Evolutionary conservation across 768 basidiomycete species (phyloP), one percentile per base, ranked within the genome.

Genomic region (Leucosporidium yakuticum): DNA sequence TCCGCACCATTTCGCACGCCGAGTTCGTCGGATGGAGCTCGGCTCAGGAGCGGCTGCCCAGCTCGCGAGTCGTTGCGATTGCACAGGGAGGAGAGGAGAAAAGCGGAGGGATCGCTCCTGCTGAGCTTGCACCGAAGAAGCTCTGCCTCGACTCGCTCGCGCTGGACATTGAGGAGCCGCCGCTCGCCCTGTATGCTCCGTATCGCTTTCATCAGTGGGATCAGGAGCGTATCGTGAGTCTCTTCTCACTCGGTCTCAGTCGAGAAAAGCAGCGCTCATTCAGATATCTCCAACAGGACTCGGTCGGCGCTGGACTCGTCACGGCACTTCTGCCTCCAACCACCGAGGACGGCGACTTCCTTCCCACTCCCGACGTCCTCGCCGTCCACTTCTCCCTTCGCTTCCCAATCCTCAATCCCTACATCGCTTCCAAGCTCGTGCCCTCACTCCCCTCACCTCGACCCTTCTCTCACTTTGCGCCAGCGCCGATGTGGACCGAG

Each of bases 361-460:
- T 23, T 47, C 4, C 75, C 78, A 20, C 71, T 3, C 39, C 81
- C 12, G 78, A 82, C 27, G 81, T 85, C n/a, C 79, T 86, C 51
- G 75, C 84, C 34, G 68, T 87, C 53, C 81, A 84, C 63, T 86
- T 84, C 79, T 82, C 83, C 69, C 77, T 86, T 25, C 83, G 82
- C 2, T 76, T 81, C 74, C 79, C 82, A 0, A 78, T 84, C 64
- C 82, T 85, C 65, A 71, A 76, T 0, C 60, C 77, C n/a, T 36
- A 71, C 1, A 25, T 71, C 9, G 34, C 73, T 4, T 36, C 36
- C 9, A 7, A 47, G 9, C 61, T 49, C 59, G 21, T 50, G 20
- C 55, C 59, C 25, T 8, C 39, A 8, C 39, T 9, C 39, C 39
- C 39, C 3, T 8, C 39, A 15, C 39, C 39, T 44, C 39, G 14